Evolutionary conservation across 2,329 filamentous ascomycete species (phyloP).

Genomic region (Xylaria digitata): DNA sequence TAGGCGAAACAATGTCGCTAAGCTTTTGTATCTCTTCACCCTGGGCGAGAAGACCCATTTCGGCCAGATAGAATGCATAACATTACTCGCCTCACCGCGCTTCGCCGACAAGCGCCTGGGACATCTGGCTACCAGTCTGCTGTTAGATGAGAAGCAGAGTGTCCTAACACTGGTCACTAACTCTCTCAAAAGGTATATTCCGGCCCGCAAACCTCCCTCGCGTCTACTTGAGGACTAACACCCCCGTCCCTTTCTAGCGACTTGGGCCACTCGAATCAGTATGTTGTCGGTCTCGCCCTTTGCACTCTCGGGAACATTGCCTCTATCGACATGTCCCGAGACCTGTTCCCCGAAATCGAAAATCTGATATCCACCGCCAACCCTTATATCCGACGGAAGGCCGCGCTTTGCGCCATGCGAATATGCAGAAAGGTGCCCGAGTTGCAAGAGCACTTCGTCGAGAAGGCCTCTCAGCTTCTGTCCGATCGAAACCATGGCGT

Average conservation of each 20-base stretch:
- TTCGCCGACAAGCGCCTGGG: slow-evolving; percentile 98
- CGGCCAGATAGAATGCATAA: slow-evolving; percentile 98
- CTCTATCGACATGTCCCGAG: slow-evolving; percentile 97
- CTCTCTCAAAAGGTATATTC: slow-evolving; percentile 89
- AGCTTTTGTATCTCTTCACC: slow-evolving; percentile 97
- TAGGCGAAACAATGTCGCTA: slow-evolving; percentile 98
- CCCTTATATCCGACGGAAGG: slow-evolving; percentile 97
- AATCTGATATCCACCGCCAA: slow-evolving; percentile 91
- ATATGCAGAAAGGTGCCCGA: slow-evolving; percentile 99
- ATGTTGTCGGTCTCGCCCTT: slow-evolving; percentile 94
- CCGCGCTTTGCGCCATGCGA: slow-evolving; percentile 97
- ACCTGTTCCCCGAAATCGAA: slow-evolving; percentile 96
- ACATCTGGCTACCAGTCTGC: slow-evolving; percentile 93
- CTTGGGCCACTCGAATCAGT: slow-evolving; percentile 96
- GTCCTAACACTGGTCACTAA: slow-evolving; percentile 97
- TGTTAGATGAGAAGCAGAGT: slow-evolving; percentile 98
- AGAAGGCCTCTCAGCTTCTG: slow-evolving; percentile 88
- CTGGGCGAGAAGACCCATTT: slow-evolving; percentile 98
- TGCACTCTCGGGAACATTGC: slow-evolving; percentile 98
- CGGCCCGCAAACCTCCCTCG: not conserved
- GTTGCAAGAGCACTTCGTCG: slow-evolving; percentile 94
- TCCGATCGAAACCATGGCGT: slow-evolving; percentile 97
- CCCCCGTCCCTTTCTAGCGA: slow-evolving; percentile 68
- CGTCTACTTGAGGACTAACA: slow-evolving; percentile 50
- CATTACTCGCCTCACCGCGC: slow-evolving; percentile 93